These are phyloP conservation scores for Rhodosporidiobolus sp. DNA, from an alignment of 768 basidiomycete genomes.

Conservation along the genomic window DNA sequence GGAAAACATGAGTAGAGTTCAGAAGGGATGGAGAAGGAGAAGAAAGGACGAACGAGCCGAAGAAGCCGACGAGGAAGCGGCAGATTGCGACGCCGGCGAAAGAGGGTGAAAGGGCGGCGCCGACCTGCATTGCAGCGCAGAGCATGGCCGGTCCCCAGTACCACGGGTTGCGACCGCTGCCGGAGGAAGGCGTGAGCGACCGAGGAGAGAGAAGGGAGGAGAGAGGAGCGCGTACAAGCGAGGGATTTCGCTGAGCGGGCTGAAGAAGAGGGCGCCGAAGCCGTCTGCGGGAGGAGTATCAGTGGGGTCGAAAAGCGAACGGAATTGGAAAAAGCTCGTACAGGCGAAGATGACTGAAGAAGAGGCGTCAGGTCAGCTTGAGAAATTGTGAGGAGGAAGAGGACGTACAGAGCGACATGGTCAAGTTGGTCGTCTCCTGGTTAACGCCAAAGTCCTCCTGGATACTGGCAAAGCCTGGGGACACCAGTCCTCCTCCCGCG, in stretches of 20 bases:
- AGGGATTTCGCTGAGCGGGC: conserved; percentile 47
- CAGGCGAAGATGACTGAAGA: not conserved
- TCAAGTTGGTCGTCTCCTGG: conserved; percentile 31
- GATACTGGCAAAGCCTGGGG: conserved; percentile 21
- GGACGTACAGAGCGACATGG: conserved; percentile 46
- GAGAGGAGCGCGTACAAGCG: not conserved
- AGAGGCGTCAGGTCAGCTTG: too few relatives aligned
- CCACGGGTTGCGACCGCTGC: conserved; percentile 44
- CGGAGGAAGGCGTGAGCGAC: not conserved
- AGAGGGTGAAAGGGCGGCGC: not conserved
- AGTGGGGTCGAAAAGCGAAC: not conserved
- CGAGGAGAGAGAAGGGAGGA: not conserved
- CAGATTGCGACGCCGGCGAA: conserved; percentile 44
- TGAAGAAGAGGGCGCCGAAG: conserved; percentile 40
- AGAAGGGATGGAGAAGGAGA: too few relatives aligned
- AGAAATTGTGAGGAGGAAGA: conserved; percentile 32
- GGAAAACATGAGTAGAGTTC: too few relatives aligned
- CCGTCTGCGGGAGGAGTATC: conserved; percentile 44
- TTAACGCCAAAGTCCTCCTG: conserved; percentile 28
- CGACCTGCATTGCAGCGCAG: conserved; percentile 47
- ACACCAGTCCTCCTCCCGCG: not conserved
- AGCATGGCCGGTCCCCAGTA: conserved; percentile 48
- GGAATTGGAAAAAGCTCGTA: not conserved
- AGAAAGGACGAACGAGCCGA: conserved; percentile 44
- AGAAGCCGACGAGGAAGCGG: conserved; percentile 48